Base-by-base conservation (phyloP, 768 basidiomycete genomes). In the Hypsizygus marmoreus region DNA sequence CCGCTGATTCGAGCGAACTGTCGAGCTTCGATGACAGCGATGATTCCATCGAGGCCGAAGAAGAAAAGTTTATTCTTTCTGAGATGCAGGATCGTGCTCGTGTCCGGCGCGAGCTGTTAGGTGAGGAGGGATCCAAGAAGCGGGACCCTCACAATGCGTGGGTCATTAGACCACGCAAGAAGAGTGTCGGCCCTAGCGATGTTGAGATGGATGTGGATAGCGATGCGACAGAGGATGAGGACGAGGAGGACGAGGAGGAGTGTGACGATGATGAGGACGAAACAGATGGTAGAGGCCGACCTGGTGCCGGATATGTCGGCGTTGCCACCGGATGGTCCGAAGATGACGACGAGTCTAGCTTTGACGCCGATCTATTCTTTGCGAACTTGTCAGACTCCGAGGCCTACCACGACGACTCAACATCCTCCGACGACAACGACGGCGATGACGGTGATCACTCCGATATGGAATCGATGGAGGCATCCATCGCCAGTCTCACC, bases 321-420 rank as follows among this genome's bases (percentile, higher is more conserved):
- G 74, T 88, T 36, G 83, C 78, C 37, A 84, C 84, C 1, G 82
- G 86, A 32, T 92, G 88, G 88, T 85, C 84, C 30, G 85, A 60
- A 11, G 58, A 86, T 14, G 86, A 84, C 46, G 88, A 84, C 51
- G 88, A 89, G 61, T 84, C 82, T 2, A 80, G 76, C 49, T 88
- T 89, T 55, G 90, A 92, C 55, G 90, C 90, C 8, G 88, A 91
- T 50, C 63, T 91, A 0, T 91, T 92, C 69, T 91, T 92, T 57
- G 81, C 84, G 44, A 86, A 89, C 58, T 77, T 91, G 31, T 81
- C 82, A 28, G 87, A 80, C 56, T 64, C 75, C 1, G 77, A 74
- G 16, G 76, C 69, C 42, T 62, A 60, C 26, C 41, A 49, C 36
- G 60, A 58, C n/a, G 58, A 51, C 56, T 54, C 57, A 23, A 55